Evolutionary conservation across 345 rosid species (phyloP).

Genomic region (Turritis glabra): DNA sequence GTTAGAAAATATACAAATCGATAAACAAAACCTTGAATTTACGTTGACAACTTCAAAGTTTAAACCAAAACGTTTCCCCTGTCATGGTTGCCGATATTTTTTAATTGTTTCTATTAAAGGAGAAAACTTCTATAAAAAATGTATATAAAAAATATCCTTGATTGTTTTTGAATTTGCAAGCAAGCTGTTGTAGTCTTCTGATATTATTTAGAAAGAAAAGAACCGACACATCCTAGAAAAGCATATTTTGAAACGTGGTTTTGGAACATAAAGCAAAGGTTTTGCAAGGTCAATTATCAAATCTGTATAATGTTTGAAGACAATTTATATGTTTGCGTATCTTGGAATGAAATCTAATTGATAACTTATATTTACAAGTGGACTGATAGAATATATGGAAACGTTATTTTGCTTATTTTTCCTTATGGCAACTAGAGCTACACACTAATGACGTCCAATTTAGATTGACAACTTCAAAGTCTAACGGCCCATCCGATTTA

Average conservation of each 20-base stretch:
- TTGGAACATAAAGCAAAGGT: constrained; percentile 6
- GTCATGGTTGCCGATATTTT: constrained; percentile 26
- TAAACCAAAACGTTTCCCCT: constrained; percentile 21
- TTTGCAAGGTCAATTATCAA: background rate
- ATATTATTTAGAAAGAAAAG: background rate
- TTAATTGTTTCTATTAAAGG: background rate
- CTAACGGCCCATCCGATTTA: background rate
- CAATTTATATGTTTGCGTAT: background rate
- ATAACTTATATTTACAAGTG: background rate
- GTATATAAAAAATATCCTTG: background rate
- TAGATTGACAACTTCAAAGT: constrained; percentile 33
- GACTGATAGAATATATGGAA: background rate
- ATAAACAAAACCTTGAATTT: constrained; percentile 12
- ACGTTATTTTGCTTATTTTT: constrained; percentile 10
- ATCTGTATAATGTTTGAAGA: background rate
- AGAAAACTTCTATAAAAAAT: background rate
- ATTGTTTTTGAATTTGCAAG: background rate
- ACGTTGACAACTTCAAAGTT: constrained; percentile 30
- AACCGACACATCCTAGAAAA: constrained; percentile 10
- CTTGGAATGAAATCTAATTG: background rate
- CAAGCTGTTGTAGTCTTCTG: constrained; percentile 13
- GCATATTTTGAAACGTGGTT: constrained; percentile 3
- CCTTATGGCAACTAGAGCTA: constrained; percentile 3
- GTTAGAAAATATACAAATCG: background rate
- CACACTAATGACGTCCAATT: constrained; percentile 12